Conservation (phyloP, 441 rosid species). For the Populus trichocarpa region DNA sequence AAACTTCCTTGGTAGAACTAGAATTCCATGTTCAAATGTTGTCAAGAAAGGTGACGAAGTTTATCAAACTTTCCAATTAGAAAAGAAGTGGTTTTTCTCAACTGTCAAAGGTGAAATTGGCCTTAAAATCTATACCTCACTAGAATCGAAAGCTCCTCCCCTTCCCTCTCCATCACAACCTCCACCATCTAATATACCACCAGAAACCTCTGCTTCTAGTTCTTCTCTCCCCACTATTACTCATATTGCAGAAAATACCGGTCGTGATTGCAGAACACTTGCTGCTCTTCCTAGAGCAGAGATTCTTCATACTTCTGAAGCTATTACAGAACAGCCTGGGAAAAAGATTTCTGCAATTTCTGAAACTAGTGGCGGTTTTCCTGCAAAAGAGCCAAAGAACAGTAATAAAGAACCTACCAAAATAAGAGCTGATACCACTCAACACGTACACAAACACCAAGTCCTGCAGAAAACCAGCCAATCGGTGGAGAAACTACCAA, state of each 20-base stretch:
- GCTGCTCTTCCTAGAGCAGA: conserved; percentile 24
- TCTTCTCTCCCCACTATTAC: conserved; percentile 1
- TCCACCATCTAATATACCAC: neutral
- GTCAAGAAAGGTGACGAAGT: conserved; percentile 50
- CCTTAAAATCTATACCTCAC: conserved; percentile 34
- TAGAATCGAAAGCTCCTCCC: conserved; percentile 22
- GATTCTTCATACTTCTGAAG: conserved; percentile 11
- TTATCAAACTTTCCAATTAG: conserved; percentile 39
- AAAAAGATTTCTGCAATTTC: conserved; percentile 14
- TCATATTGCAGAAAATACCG: conserved; percentile 7
- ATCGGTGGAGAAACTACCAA: conserved; percentile 16
- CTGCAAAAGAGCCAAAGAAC: conserved; percentile 1
- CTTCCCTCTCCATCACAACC: conserved; percentile 5
- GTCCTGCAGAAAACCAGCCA: conserved; percentile 25
- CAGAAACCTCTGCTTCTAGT: conserved; percentile 14
- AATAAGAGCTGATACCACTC: no score
- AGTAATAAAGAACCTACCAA: neutral
- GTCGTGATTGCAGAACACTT: conserved; percentile 15
- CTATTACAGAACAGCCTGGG: conserved; percentile 17
- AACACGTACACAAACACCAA: conserved; percentile 28
- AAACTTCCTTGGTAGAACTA: conserved; percentile 48
- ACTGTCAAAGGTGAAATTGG: conserved; percentile 57
- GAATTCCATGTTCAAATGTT: conserved; percentile 38
- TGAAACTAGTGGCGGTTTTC: neutral
- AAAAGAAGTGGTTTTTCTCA: conserved; percentile 41